These are phyloP conservation scores for Singerocomus rubriflavus DNA, from an alignment of 1,284 basidiomycete genomes.

Conservation along the genomic window DNA sequence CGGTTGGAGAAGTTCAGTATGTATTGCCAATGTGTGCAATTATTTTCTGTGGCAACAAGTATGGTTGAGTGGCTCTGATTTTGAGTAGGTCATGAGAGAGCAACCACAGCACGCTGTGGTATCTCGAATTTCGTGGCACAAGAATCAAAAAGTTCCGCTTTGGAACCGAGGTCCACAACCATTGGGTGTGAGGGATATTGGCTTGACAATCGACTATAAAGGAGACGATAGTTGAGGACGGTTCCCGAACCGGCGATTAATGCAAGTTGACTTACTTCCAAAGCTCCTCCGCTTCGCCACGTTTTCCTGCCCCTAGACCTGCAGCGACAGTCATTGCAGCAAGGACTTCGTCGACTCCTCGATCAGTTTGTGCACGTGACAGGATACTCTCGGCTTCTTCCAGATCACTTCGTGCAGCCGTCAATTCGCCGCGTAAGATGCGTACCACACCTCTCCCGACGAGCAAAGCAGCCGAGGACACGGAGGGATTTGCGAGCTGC, in stretches of 20 bases:
- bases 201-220: slow-evolving; percentile 51
- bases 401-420: slow-evolving; percentile 82
- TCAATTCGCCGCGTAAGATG: slow-evolving; percentile 75
- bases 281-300: slow-evolving; percentile 58
- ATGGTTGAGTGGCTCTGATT: background rate
- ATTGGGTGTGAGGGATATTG: slow-evolving; percentile 66
- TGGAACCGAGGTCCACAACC: slow-evolving; percentile 58
- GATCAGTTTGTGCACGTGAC: slow-evolving; percentile 22
- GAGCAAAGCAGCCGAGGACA: slow-evolving; percentile 72
- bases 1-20: background rate
- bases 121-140: slow-evolving; percentile 63
- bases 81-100: slow-evolving; percentile 10
- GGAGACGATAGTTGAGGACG: background rate
- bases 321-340: slow-evolving; percentile 67
- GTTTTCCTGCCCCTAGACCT: slow-evolving; percentile 57
- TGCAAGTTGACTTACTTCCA: slow-evolving; percentile 50
- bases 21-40: slow-evolving; percentile 1
- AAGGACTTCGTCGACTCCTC: slow-evolving; percentile 53
- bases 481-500: slow-evolving; percentile 81
- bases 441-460: slow-evolving; percentile 84
- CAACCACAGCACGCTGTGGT: slow-evolving; percentile 46
- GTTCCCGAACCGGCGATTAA: background rate
- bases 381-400: slow-evolving; percentile 64
- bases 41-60: slow-evolving; percentile 1
- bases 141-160: slow-evolving; percentile 70